Evolutionary conservation across 805 yeast genomes (phyloP).

Genomic region (Myxozyma lipomycoides): DNA sequence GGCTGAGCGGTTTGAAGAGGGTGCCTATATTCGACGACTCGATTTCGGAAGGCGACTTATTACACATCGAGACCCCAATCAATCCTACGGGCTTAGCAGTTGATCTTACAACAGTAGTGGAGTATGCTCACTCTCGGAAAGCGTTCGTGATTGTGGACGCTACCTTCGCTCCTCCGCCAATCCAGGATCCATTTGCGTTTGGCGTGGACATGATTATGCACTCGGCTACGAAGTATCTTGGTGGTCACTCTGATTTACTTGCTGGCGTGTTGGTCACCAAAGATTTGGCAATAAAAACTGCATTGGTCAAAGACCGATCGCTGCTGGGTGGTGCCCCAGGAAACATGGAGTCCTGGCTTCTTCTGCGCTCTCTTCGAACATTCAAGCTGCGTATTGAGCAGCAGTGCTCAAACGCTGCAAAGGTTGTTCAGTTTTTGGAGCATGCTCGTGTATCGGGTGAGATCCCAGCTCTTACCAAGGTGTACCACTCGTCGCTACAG

Average conservation of each 20-base stretch:
- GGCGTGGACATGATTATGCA: constrained; percentile 91
- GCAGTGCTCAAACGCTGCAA: constrained; percentile 62
- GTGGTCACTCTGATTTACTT: constrained; percentile 90
- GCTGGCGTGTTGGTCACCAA: constrained; percentile 78
- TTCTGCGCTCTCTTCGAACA: constrained; percentile 77
- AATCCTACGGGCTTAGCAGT: constrained; percentile 73
- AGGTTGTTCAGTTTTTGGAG: constrained; percentile 55
- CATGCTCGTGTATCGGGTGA: constrained; percentile 43
- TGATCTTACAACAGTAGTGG: constrained; percentile 60
- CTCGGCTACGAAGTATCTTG: constrained; percentile 89
- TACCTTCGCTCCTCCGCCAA: constrained; percentile 92
- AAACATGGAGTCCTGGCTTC: constrained; percentile 67
- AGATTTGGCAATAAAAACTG: constrained; percentile 44
- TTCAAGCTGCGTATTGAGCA: constrained; percentile 63
- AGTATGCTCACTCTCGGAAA: constrained; percentile 70
- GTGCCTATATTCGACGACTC: constrained; percentile 44
- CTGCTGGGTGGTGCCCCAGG: constrained; percentile 75
- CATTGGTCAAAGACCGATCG: constrained; percentile 59
- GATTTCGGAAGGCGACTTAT: constrained; percentile 62
- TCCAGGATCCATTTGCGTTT: constrained; percentile 71
- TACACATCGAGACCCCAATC: constrained; percentile 84
- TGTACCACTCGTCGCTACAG: constrained; percentile 77
- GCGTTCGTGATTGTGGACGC: constrained; percentile 73
- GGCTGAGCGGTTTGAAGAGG: constrained; percentile 56
- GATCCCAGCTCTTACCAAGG: constrained; percentile 48